Base-by-base conservation (phyloP, 257 asterid species). In the Lantana camara region DNA sequence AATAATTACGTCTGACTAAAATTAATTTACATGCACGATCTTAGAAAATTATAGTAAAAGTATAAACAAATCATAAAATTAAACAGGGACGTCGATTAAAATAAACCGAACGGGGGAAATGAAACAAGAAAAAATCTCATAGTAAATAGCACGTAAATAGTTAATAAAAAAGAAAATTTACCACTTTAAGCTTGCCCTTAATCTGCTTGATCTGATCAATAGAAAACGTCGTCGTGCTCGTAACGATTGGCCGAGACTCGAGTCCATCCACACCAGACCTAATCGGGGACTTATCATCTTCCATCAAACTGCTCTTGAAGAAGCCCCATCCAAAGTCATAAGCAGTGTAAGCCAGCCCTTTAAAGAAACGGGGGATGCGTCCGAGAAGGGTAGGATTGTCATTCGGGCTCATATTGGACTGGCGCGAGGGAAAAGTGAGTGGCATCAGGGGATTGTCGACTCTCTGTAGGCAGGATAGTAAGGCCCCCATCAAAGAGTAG, bases 401-500 rank as follows among this genome's bases (percentile, higher is more conserved):
- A 0, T 2, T 7, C 1, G 42, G 13, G 0, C 1, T 48, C 1
- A 1, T 49, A 6, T 8, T 22, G 0, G 81, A 22, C 23, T 67
- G 63, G 0, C 69, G 50, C 10, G 75, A 35, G 1, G 88, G 85
- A 13, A 79, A 71, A 0, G 88, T 67, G 7, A 82, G 45, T 0
- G 88, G 83, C 57, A 78, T 1, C 5, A 68, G 29, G 0, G 88
- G 90, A 19, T 83, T 46, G 40, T 83, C 84, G 23, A 60, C 42
- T 11, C 84, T 66, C 16, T 78, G 79, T 4, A 83, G 72, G 27
- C 90, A 83, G 3, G 90, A 80, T 0, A 83, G n/a, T 19, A 83
- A 80, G 16, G 86, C 89, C 14, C 89, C 84, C 82, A 83, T 80
- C 7, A 83, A 42, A 35, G 89, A 83, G 72, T 78, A 83, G 5